A percentile compares a stretch with the other conserved stretches of the same genome.
Conservation (phyloP, 805 yeast genomes). For the Myxozyma sirexii region DNA sequence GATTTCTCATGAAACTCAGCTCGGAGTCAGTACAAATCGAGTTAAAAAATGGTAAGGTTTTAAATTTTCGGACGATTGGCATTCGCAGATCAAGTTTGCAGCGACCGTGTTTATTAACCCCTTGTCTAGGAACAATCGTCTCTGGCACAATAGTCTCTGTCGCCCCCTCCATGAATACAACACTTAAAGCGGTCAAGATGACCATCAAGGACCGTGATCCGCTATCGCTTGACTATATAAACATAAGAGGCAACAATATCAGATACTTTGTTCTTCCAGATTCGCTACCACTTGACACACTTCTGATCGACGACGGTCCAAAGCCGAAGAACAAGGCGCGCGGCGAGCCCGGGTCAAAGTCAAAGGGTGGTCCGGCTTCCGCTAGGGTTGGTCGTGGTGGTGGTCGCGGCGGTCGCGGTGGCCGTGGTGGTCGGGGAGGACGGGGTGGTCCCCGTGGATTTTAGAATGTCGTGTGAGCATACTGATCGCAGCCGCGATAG, state of each 20-base stretch:
- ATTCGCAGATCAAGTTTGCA: too few relatives aligned
- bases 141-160: slow-evolving; percentile 84
- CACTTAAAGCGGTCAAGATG: slow-evolving; percentile 77
- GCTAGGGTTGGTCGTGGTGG: slow-evolving; percentile 38
- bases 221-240: slow-evolving; percentile 70
- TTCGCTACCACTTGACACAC: slow-evolving; percentile 64
- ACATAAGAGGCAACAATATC: slow-evolving; percentile 85
- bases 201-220: slow-evolving; percentile 73
- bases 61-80: too few relatives aligned
- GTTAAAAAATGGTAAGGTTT: slow-evolving; percentile 73
- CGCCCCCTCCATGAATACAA: slow-evolving; percentile 87
- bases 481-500: too few relatives aligned
- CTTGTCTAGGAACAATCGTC: slow-evolving; percentile 55
- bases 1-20: slow-evolving; percentile 79
- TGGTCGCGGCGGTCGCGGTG: slow-evolving; percentile 37
- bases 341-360: slow-evolving; percentile 35
- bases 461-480: too few relatives aligned
- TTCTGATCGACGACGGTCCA: slow-evolving; percentile 50
- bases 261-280: slow-evolving; percentile 85
- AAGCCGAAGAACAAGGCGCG: slow-evolving; percentile 41
- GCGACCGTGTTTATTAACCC: not conserved
- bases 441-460: slow-evolving; percentile 38
- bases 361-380: slow-evolving; percentile 33
- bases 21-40: slow-evolving; percentile 89
- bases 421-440: slow-evolving; percentile 37